Conservation (phyloP, 768 basidiomycete species). For the Botryobasidium botryosum region DNA sequence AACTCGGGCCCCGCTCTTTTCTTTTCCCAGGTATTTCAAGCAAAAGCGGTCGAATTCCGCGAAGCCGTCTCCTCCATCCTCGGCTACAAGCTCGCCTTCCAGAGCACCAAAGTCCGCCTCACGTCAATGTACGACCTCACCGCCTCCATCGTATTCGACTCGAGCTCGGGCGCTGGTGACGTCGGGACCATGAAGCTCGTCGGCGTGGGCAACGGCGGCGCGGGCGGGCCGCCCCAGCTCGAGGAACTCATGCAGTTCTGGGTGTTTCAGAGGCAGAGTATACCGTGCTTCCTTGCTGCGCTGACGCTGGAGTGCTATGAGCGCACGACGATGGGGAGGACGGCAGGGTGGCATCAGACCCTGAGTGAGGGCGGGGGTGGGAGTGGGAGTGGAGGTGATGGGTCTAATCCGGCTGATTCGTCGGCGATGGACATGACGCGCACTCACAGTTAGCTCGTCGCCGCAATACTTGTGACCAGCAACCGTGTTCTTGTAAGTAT, state of each 20-base stretch:
- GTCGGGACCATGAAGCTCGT: constrained; percentile 11
- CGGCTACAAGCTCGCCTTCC: constrained; percentile 82
- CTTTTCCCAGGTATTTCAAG: constrained; percentile 46
- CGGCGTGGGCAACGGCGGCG: constrained; percentile 6
- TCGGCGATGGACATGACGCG: too few relatives aligned
- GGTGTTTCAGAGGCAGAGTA: constrained; percentile 9
- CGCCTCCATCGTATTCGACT: constrained; percentile 65
- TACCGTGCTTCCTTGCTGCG: constrained; percentile 11
- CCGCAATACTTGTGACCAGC: too few relatives aligned
- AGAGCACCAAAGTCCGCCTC: constrained; percentile 76
- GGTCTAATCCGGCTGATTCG: too few relatives aligned
- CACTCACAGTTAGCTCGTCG: too few relatives aligned
- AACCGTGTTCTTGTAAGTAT: too few relatives aligned
- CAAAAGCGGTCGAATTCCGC: constrained; percentile 80
- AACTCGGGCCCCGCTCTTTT: neutral
- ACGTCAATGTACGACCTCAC: constrained; percentile 81
- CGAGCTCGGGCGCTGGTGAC: neutral
- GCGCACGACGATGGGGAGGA: too few relatives aligned
- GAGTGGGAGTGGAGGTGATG: too few relatives aligned
- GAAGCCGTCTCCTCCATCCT: constrained; percentile 80
- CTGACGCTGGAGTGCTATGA: constrained; percentile 8
- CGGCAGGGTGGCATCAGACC: too few relatives aligned
- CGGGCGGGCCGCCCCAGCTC: neutral
- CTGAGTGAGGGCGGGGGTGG: too few relatives aligned
- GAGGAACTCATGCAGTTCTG: constrained; percentile 8